Evolutionary conservation across 257 asterid species (phyloP).

Genomic region (Solanum lignicaule): DNA sequence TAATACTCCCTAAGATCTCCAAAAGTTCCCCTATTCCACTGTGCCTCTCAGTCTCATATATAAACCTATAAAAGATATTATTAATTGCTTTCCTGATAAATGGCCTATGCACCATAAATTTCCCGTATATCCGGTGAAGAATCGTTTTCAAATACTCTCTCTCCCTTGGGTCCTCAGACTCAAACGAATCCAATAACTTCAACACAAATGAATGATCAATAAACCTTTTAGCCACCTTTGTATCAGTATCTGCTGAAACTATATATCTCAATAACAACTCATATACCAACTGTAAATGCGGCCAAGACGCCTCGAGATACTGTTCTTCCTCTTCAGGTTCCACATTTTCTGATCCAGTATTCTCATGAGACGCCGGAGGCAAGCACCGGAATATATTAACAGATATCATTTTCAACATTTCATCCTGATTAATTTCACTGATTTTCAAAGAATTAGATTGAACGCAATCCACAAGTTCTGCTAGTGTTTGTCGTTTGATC

Average conservation of each 20-base stretch:
- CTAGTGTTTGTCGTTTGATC: constrained; percentile 52
- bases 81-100: constrained; percentile 79
- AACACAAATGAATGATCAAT: constrained; percentile 64
- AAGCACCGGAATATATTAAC: constrained; percentile 57
- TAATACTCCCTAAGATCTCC: constrained; percentile 88
- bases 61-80: constrained; percentile 61
- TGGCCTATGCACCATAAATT: constrained; percentile 87
- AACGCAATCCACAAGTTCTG: constrained; percentile 59
- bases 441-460: constrained; percentile 51
- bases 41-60: constrained; percentile 68
- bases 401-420: constrained; percentile 60
- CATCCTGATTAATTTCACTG: constrained; percentile 56
- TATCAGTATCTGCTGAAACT: constrained; percentile 58
- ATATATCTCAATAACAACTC: constrained; percentile 67
- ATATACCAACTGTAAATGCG: constrained; percentile 59
- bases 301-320: constrained; percentile 66
- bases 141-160: constrained; percentile 83
- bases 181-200: constrained; percentile 63
- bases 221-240: constrained; percentile 60
- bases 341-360: constrained; percentile 38
- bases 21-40: constrained; percentile 74
- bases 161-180: constrained; percentile 79
- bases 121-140: constrained; percentile 77
- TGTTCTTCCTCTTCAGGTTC: constrained; percentile 73
- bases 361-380: constrained; percentile 57